These are phyloP conservation scores for Silene noctiflora DNA, from an alignment of 179 eudicot genomes.

Conservation along the genomic window DNA sequence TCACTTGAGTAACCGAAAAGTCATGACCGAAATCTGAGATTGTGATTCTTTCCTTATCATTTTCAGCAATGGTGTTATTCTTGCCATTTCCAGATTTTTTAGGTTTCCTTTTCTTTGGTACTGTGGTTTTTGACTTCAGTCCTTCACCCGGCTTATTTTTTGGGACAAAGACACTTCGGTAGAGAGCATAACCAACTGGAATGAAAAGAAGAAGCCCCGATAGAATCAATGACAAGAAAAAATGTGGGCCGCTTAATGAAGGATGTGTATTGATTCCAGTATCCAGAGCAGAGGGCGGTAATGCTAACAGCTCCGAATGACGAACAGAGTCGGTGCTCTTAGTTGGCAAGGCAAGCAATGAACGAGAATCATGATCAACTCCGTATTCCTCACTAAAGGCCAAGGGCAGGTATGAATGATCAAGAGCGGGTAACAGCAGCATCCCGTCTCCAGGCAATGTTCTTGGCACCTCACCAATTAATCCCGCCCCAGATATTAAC, in stretches of 20 bases:
- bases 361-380: slow-evolving; percentile 21
- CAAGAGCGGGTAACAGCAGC: slow-evolving; percentile 32
- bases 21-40: slow-evolving; percentile 12
- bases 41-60: slow-evolving; percentile 20
- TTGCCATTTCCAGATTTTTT: slow-evolving; percentile 41
- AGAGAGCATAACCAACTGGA: slow-evolving; percentile 27
- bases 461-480: slow-evolving; percentile 23
- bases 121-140: slow-evolving; percentile 32
- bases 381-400: slow-evolving; percentile 23
- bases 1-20: slow-evolving; percentile 15
- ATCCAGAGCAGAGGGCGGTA: slow-evolving; percentile 32
- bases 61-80: slow-evolving; percentile 24
- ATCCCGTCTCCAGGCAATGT: slow-evolving; percentile 37
- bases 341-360: slow-evolving; percentile 46
- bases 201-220: slow-evolving; percentile 32
- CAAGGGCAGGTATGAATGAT: slow-evolving; percentile 13
- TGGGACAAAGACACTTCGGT: slow-evolving; percentile 17
- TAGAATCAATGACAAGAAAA: slow-evolving; percentile 31
- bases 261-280: slow-evolving; percentile 21
- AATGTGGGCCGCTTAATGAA: slow-evolving; percentile 15
- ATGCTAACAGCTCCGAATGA: slow-evolving; percentile 38
- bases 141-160: slow-evolving; percentile 27
- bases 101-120: slow-evolving; percentile 53
- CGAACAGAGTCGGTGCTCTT: slow-evolving; percentile 21
- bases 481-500: slow-evolving; percentile 28